Conservation (phyloP, 2,329 filamentous ascomycete genomes). For the Diaporthe citriasiana region DNA sequence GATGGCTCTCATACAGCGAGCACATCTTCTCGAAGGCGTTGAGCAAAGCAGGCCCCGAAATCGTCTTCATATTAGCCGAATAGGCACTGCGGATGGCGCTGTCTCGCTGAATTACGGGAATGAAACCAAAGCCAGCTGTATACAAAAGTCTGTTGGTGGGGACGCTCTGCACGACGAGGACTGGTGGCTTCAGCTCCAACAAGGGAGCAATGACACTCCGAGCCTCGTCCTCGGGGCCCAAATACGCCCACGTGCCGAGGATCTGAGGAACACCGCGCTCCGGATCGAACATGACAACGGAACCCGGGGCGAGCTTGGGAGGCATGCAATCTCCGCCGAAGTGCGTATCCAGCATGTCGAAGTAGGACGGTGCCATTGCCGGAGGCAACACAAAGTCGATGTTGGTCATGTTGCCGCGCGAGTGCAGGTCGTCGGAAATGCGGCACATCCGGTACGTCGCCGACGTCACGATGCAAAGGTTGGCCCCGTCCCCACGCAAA, state of each 20-base stretch:
- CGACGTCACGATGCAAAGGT: constrained; percentile 26
- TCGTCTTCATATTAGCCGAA: background rate
- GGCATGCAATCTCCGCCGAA: background rate
- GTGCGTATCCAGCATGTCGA: constrained; percentile 11
- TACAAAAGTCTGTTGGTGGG: background rate
- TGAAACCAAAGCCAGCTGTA: background rate
- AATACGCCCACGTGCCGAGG: background rate
- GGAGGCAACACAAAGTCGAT: constrained; percentile 18
- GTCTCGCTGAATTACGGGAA: background rate
- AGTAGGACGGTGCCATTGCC: background rate
- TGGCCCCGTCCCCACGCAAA: constrained; percentile 11
- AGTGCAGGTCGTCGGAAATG: background rate
- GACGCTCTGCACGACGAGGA: background rate
- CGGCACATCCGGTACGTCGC: constrained; percentile 19
- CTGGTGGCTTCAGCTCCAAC: background rate
- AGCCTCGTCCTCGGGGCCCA: constrained; percentile 20
- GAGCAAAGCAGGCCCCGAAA: background rate
- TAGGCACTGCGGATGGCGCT: background rate
- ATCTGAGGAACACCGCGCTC: background rate
- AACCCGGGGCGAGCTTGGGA: background rate
- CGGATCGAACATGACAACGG: constrained; percentile 6
- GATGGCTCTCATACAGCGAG: background rate
- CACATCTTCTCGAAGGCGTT: background rate
- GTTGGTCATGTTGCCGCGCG: constrained; percentile 1
- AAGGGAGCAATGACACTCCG: background rate